These are phyloP conservation scores for Purshia tridentata DNA, from an alignment of 306 rosid species.

Conservation along the genomic window DNA sequence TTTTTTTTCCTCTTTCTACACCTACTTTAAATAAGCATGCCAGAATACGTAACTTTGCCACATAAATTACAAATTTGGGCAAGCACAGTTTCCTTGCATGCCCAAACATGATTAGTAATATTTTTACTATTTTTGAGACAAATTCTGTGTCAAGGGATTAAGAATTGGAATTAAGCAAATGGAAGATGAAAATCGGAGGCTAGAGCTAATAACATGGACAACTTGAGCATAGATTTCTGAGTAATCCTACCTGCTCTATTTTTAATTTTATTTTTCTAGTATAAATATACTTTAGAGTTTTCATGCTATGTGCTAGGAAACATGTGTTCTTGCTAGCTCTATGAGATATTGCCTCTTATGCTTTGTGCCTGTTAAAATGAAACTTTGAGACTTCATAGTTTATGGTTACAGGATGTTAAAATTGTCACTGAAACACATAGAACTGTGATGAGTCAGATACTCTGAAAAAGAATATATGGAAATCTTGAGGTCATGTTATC, in stretches of 20 bases:
- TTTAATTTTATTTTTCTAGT: background rate
- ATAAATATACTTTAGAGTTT: no score
- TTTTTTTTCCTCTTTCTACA: background rate
- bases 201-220: background rate
- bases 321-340: background rate
- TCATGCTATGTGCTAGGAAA: background rate
- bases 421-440: background rate
- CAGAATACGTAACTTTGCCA: background rate
- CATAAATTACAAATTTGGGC: background rate
- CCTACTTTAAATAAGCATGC: background rate
- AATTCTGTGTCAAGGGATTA: background rate
- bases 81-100: background rate
- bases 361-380: background rate
- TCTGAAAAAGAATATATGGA: background rate
- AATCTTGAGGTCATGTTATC: background rate
- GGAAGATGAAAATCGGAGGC: background rate
- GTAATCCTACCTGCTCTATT: background rate
- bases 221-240: background rate
- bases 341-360: background rate
- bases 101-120: background rate
- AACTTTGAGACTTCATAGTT: background rate
- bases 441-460: background rate
- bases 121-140: background rate
- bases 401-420: background rate
- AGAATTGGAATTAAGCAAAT: background rate